phyloP scores from a whole-genome alignment of 73 alveolate species.

The Uronychia setigera region DNA sequence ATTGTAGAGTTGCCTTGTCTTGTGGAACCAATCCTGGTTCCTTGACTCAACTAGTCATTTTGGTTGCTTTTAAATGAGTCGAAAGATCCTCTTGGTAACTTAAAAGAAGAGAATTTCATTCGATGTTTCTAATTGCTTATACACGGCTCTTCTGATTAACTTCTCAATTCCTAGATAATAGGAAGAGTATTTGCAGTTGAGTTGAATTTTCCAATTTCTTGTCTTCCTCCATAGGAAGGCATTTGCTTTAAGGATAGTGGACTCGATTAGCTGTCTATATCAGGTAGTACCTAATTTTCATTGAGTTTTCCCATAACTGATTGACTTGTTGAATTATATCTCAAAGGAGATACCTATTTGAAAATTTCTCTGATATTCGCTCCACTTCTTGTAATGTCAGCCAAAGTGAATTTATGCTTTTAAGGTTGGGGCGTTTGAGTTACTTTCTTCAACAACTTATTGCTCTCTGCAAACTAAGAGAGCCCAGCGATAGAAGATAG shows the following conservation, averaged over 20 bases:
- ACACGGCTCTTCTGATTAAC: neutral
- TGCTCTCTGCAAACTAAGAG: too few relatives aligned
- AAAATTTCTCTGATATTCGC: neutral
- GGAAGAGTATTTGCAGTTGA: neutral
- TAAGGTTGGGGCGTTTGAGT: neutral
- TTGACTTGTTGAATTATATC: neutral
- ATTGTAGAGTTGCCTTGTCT: neutral
- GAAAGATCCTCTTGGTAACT: neutral
- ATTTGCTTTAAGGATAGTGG: too few relatives aligned
- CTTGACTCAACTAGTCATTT: too few relatives aligned
- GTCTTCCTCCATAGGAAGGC: neutral
- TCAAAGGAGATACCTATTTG: neutral
- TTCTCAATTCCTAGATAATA: too few relatives aligned
- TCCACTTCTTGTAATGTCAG: neutral
- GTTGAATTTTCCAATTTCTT: neutral
- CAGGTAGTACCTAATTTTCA: neutral
- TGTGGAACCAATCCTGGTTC: neutral
- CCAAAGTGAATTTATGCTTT: neutral
- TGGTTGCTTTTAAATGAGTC: neutral
- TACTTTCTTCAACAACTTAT: too few relatives aligned
- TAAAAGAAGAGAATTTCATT: neutral
- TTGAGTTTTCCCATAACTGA: neutral
- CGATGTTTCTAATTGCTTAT: neutral
- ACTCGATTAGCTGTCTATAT: neutral
- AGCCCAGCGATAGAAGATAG: too few relatives aligned